phyloP scores from a whole-genome alignment of 2,329 filamentous ascomycete species.

The Cadophora malorum region DNA sequence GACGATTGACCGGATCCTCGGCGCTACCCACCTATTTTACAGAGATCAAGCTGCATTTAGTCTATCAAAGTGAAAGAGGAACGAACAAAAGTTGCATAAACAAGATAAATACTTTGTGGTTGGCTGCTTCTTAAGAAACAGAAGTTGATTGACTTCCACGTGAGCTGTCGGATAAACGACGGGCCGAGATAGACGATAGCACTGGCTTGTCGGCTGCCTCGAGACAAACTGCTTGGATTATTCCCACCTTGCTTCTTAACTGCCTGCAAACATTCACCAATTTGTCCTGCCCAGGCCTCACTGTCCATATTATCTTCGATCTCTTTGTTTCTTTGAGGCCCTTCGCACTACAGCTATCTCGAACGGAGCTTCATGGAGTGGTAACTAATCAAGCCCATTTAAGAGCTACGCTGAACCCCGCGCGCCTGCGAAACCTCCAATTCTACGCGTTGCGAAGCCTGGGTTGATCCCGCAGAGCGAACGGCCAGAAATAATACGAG shows the following conservation, averaged over 20 bases:
- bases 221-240: background rate
- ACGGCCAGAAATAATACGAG: background rate
- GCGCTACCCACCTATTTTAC: no score
- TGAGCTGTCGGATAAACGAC: background rate
- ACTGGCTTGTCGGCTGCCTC: slow-evolving; percentile 4
- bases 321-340: background rate
- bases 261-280: background rate
- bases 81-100: no score
- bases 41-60: no score
- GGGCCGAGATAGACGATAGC: background rate
- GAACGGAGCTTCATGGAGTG: background rate
- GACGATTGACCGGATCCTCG: no score
- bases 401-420: background rate
- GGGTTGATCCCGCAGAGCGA: background rate
- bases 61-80: no score
- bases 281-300: background rate
- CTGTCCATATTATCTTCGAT: background rate
- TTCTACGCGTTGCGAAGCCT: background rate
- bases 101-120: no score
- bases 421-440: background rate
- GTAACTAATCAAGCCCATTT: background rate
- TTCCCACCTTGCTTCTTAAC: background rate
- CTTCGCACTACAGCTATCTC: background rate
- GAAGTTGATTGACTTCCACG: background rate
- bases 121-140: no score